Conservation (phyloP, 129 eudicot genomes). For the Lonicera japonica region DNA sequence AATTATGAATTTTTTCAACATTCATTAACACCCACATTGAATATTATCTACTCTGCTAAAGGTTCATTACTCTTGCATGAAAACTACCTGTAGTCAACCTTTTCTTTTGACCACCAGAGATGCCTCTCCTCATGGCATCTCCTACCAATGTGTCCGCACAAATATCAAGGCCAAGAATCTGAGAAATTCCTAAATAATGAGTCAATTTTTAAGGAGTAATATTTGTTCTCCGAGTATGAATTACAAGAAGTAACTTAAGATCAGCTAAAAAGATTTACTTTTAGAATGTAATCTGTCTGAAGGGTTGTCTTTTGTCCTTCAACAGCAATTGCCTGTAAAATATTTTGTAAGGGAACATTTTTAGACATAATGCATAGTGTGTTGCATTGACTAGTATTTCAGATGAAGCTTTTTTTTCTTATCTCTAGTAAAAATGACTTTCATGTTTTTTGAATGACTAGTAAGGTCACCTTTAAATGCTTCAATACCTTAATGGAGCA, state of each 20-base stretch:
- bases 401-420: too few species aligned
- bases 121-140: conserved; percentile 84
- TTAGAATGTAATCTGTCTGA: conserved; percentile 55
- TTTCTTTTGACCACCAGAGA: conserved; percentile 94
- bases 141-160: conserved; percentile 80
- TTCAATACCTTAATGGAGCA: too few species aligned
- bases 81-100: conserved; percentile 74
- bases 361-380: too few species aligned
- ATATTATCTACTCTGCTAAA: background rate
- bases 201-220: background rate
- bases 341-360: too few species aligned
- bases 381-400: too few species aligned
- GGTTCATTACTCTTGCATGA: background rate
- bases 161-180: conserved; percentile 92
- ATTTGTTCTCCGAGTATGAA: background rate
- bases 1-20: background rate
- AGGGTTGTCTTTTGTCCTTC: conserved; percentile 45
- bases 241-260: background rate
- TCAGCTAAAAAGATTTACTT: conserved; percentile 27
- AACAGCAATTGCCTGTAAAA: conserved; percentile 39
- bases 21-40: background rate
- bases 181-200: conserved; percentile 5
- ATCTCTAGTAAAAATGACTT: too few species aligned
- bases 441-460: too few species aligned
- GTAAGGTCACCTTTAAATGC: too few species aligned